phyloP scores from a whole-genome alignment of 208 protist genomes.

The Acanthamoeba castellanii region DNA sequence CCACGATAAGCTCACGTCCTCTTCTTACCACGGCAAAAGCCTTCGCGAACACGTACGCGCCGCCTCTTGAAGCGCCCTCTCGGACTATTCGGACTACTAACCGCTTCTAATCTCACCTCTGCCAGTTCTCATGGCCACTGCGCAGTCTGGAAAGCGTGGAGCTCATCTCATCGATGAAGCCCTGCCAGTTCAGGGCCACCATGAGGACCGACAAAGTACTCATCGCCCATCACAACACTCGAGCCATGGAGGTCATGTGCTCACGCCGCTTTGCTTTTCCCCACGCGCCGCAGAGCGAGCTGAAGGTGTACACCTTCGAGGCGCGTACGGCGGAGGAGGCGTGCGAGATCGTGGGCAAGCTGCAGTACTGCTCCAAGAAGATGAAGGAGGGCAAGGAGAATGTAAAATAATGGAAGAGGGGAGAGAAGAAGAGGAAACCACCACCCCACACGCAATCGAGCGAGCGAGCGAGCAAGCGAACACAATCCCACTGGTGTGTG shows the following conservation, averaged over 20 bases:
- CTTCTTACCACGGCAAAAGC: slow-evolving; percentile 41
- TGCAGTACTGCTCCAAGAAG: slow-evolving; percentile 64
- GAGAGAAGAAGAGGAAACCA: not conserved
- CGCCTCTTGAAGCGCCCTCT: not conserved
- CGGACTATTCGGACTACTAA: too few relatives aligned
- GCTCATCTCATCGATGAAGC: slow-evolving; percentile 25
- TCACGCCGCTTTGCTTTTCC: not conserved
- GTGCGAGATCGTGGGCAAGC: slow-evolving; percentile 63
- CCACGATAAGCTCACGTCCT: slow-evolving; percentile 56
- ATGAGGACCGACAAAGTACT: slow-evolving; percentile 2
- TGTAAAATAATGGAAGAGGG: not conserved
- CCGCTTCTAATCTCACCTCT: too few relatives aligned
- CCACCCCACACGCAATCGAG: not conserved
- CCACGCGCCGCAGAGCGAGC: not conserved
- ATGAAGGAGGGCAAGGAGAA: slow-evolving; percentile 56
- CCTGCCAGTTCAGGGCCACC: slow-evolving; percentile 24
- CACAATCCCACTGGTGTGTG: too few relatives aligned
- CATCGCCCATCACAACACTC: too few relatives aligned
- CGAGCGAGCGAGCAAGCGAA: too few relatives aligned
- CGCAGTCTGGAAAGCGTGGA: slow-evolving; percentile 31
- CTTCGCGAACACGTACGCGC: slow-evolving; percentile 40
- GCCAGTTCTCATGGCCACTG: slow-evolving; percentile 29
- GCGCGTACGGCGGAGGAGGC: slow-evolving; percentile 10
- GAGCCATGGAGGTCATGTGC: not conserved
- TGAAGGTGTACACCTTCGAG: slow-evolving; percentile 40